phyloP scores from a whole-genome alignment of 2,329 filamentous ascomycete genomes.

The Xylariaceae sp. region DNA sequence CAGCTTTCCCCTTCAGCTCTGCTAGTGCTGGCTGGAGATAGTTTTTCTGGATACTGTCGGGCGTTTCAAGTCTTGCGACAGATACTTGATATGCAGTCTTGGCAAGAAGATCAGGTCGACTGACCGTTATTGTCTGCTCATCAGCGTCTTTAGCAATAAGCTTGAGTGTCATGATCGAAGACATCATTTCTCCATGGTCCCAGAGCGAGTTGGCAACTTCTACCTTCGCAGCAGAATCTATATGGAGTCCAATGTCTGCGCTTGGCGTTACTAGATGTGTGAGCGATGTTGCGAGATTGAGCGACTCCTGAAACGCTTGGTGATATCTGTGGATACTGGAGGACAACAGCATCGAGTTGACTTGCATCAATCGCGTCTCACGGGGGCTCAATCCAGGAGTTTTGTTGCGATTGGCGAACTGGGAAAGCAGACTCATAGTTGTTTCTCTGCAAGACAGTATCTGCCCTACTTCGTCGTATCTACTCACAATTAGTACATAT shows the following conservation, averaged over 20 bases:
- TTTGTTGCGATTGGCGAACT: constrained; percentile 58
- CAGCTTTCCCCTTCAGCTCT: constrained; percentile 64
- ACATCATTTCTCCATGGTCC: constrained; percentile 85
- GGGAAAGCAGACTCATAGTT: constrained; percentile 71
- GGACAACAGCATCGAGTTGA: constrained; percentile 69
- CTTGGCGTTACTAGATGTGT: constrained; percentile 69
- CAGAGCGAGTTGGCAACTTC: constrained; percentile 88
- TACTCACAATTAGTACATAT: constrained; percentile 34
- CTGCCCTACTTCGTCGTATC: constrained; percentile 71
- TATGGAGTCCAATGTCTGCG: constrained; percentile 62
- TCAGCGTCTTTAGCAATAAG: constrained; percentile 58
- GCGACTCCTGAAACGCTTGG: constrained; percentile 74
- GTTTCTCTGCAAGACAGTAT: constrained; percentile 81
- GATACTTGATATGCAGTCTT: constrained; percentile 86
- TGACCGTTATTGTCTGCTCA: constrained; percentile 66
- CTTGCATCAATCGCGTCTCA: constrained; percentile 65
- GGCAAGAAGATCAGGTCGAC: constrained; percentile 72
- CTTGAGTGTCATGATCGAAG: constrained; percentile 85
- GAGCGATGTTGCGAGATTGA: constrained; percentile 81
- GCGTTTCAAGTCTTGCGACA: constrained; percentile 82
- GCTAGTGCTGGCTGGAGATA: constrained; percentile 82
- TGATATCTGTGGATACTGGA: constrained; percentile 74
- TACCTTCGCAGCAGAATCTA: constrained; percentile 71
- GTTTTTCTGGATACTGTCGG: constrained; percentile 79
- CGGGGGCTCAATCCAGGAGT: constrained; percentile 56